A percentile compares a stretch with the other conserved stretches of the same genome.
Evolutionary conservation across 345 rosid species (phyloP).

Genomic region (Microcos paniculata): DNA sequence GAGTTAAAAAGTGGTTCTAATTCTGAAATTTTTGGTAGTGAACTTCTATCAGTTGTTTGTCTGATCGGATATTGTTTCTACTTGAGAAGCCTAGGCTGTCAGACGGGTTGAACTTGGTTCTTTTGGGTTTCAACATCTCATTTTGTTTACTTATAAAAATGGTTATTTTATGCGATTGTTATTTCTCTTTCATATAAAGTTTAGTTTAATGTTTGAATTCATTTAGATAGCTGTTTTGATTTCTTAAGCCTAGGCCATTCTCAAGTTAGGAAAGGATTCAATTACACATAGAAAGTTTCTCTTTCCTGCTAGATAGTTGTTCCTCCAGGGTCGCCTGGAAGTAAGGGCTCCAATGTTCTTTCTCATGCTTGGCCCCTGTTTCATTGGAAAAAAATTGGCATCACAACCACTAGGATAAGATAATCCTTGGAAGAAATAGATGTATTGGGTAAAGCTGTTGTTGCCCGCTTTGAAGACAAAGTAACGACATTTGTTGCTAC

Average conservation of each 20-base stretch:
- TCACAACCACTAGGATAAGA: too few relatives aligned
- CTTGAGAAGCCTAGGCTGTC: constrained; percentile 1
- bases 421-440: too few relatives aligned
- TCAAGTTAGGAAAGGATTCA: too few relatives aligned
- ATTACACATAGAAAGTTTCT: too few relatives aligned
- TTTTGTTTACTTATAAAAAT: constrained; percentile 1
- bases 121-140: constrained; percentile 12
- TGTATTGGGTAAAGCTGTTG: too few relatives aligned
- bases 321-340: too few relatives aligned
- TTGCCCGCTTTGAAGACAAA: too few relatives aligned
- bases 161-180: not conserved
- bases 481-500: not conserved
- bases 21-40: constrained; percentile 21
- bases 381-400: too few relatives aligned
- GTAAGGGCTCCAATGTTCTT: too few relatives aligned
- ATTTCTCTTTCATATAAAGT: not conserved
- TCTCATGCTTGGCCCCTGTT: too few relatives aligned
- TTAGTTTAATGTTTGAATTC: not conserved
- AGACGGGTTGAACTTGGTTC: constrained; percentile 1
- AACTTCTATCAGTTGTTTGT: constrained; percentile 16
- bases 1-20: not conserved
- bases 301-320: too few relatives aligned
- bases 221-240: not conserved
- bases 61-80: constrained; percentile 17
- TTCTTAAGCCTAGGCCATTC: not conserved